phyloP scores from a whole-genome alignment of 108 stramenopile genomes.

The Nitzschia sp. region DNA sequence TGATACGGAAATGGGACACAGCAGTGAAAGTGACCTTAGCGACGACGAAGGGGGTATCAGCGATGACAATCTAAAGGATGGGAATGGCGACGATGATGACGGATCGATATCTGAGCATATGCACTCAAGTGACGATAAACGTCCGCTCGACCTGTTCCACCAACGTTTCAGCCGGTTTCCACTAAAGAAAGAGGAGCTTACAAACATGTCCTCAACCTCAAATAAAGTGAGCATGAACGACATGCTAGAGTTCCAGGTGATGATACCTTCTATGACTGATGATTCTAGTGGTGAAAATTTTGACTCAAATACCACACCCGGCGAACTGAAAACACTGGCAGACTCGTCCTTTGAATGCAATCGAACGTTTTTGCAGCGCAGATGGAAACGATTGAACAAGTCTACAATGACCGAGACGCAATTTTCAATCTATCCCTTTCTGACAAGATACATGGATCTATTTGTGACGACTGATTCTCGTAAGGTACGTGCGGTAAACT shows the following conservation, averaged over 20 bases:
- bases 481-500: slow-evolving; percentile 45
- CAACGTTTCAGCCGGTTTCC: slow-evolving; percentile 42
- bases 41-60: slow-evolving; percentile 17
- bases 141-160: slow-evolving; percentile 9
- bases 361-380: slow-evolving; percentile 19
- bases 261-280: neutral
- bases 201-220: neutral
- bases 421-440: slow-evolving; percentile 21
- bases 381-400: slow-evolving; percentile 20
- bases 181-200: slow-evolving; percentile 11
- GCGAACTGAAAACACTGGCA: slow-evolving; percentile 6
- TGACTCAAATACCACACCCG: neutral
- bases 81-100: slow-evolving; percentile 27
- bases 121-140: slow-evolving; percentile 2
- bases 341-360: slow-evolving; percentile 15
- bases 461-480: slow-evolving; percentile 46
- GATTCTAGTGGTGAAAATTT: neutral
- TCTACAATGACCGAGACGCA: slow-evolving; percentile 6
- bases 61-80: slow-evolving; percentile 21
- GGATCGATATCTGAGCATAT: slow-evolving; percentile 4
- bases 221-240: neutral
- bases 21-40: slow-evolving; percentile 21
- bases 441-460: slow-evolving; percentile 45
- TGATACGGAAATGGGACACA: slow-evolving; percentile 2
- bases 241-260: neutral